phyloP scores from a whole-genome alignment of 768 basidiomycete genomes.

The Tephrocybe rancida region DNA sequence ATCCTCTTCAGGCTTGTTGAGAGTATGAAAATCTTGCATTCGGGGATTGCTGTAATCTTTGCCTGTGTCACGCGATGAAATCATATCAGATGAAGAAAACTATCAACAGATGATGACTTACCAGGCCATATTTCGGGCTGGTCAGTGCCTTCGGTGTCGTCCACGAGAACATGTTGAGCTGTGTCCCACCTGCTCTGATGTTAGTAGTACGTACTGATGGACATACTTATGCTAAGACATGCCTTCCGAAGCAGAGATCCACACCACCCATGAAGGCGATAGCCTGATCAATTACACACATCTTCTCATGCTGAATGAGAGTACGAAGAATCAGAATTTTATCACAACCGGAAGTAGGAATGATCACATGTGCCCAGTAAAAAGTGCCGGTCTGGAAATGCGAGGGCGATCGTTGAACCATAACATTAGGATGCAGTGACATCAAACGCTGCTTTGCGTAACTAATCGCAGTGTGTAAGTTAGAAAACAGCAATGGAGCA shows the following conservation, averaged over 20 bases:
- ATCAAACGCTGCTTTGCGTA: conserved; percentile 86
- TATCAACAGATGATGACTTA: conserved; percentile 26
- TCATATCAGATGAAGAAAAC: not conserved
- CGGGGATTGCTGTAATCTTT: conserved; percentile 97
- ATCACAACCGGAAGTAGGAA: not conserved
- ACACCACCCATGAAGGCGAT: conserved; percentile 99
- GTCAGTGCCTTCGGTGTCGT: conserved; percentile 73
- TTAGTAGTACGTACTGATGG: not conserved
- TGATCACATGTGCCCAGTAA: conserved; percentile 95
- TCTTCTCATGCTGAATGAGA: conserved; percentile 82
- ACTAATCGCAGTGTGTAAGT: conserved; percentile 33
- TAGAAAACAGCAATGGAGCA: conserved; percentile 6
- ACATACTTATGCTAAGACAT: conserved; percentile 5
- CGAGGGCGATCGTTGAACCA: conserved; percentile 96
- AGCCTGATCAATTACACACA: conserved; percentile 96
- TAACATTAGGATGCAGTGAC: conserved; percentile 86
- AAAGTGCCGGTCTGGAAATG: conserved; percentile 98
- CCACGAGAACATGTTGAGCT: conserved; percentile 86
- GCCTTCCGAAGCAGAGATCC: conserved; percentile 92
- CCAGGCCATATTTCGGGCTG: conserved; percentile 87
- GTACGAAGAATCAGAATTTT: conserved; percentile 3
- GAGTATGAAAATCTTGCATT: conserved; percentile 78
- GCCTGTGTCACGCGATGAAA: conserved; percentile 42
- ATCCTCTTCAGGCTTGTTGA: conserved; percentile 91
- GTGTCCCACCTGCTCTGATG: conserved; percentile 81